Conservation (phyloP, 257 asterid genomes). For the Lycium ferocissimum region DNA sequence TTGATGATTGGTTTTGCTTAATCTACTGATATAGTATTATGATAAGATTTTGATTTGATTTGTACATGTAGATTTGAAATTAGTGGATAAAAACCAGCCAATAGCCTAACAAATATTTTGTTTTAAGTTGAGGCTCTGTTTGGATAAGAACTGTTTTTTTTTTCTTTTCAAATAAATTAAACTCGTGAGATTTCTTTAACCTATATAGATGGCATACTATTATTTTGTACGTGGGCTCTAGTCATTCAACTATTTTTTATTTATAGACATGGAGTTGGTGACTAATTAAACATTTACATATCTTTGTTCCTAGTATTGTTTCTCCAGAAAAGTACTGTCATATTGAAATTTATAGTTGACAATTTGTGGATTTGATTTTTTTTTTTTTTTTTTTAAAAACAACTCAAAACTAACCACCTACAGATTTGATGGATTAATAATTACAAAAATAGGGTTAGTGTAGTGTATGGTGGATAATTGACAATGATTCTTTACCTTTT, state of each 20-base stretch:
- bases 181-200: background rate
- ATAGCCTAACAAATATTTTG: background rate
- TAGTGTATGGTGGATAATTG: background rate
- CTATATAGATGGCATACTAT: background rate
- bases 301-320: no score
- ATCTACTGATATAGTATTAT: background rate
- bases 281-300: no score
- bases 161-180: background rate
- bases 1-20: no score
- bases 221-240: background rate
- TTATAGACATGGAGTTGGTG: background rate
- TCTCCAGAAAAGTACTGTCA: no score
- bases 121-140: background rate
- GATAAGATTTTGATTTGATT: background rate
- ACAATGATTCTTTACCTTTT: background rate
- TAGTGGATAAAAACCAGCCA: background rate
- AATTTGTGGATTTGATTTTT: background rate
- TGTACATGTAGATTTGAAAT: background rate
- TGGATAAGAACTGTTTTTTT: background rate
- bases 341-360: background rate
- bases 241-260: background rate
- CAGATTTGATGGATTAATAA: background rate
- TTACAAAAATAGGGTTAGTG: background rate
- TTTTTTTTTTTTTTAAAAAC: background rate
- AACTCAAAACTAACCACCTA: conserved; percentile 8